These are phyloP conservation scores for Lanmaoa pseudosensibilis DNA, from an alignment of 768 basidiomycete genomes.

Conservation along the genomic window DNA sequence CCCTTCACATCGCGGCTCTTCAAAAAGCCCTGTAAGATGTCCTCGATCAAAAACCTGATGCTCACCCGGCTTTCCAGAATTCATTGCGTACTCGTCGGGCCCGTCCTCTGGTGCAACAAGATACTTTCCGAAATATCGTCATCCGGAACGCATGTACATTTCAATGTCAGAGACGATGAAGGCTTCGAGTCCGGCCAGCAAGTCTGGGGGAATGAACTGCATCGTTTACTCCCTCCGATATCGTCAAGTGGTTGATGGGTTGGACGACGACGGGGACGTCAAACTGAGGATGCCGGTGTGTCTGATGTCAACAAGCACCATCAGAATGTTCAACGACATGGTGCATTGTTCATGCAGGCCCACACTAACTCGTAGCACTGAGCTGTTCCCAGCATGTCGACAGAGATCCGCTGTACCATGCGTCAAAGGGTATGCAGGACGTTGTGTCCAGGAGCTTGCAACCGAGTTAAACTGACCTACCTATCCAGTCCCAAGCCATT, in stretches of 20 bases:
- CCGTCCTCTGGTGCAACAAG: constrained; percentile 19
- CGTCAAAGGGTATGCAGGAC: constrained; percentile 3
- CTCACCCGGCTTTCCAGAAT: constrained; percentile 22
- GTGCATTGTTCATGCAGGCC: background rate
- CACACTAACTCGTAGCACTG: background rate
- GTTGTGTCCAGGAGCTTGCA: too few species aligned
- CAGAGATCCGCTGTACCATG: constrained; percentile 9
- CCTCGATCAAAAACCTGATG: constrained; percentile 23
- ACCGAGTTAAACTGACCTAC: background rate
- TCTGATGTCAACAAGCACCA: constrained; percentile 24
- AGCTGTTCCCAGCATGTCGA: constrained; percentile 14
- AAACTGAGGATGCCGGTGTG: constrained; percentile 15
- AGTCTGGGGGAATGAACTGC: constrained; percentile 17
- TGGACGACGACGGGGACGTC: constrained; percentile 10
- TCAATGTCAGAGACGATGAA: constrained; percentile 13
- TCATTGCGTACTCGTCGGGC: constrained; percentile 23
- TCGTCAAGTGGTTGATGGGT: constrained; percentile 10
- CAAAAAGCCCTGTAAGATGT: constrained; percentile 20
- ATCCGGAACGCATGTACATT: constrained; percentile 22
- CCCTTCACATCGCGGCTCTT: constrained; percentile 22
- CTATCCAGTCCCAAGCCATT: constrained; percentile 15
- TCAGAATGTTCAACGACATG: constrained; percentile 25
- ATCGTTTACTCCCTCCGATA: constrained; percentile 24
- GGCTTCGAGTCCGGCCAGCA: constrained; percentile 9
- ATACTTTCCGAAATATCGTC: constrained; percentile 21